These are phyloP conservation scores for Gaeumannomyces tritici DNA, from an alignment of 2,329 filamentous ascomycete species.

Conservation along the genomic window DNA sequence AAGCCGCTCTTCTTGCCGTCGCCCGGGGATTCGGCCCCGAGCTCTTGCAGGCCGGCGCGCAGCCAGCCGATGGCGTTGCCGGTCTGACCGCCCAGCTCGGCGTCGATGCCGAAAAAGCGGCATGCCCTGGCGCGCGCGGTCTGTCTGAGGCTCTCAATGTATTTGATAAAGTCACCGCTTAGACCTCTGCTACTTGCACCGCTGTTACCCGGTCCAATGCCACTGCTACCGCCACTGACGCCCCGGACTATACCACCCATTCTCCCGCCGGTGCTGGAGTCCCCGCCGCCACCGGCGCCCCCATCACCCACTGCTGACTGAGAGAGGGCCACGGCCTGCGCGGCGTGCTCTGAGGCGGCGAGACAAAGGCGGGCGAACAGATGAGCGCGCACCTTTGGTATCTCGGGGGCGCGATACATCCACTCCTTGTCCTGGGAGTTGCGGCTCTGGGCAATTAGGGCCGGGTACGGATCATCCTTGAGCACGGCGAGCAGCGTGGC, in stretches of 20 bases:
- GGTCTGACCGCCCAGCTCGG: conserved; percentile 71
- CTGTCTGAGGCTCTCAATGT: conserved; percentile 64
- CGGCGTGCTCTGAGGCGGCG: conserved; percentile 79
- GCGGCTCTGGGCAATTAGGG: conserved; percentile 68
- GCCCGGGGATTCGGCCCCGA: conserved; percentile 52
- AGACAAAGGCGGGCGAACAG: conserved; percentile 83
- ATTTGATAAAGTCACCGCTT: conserved; percentile 57
- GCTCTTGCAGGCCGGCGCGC: conserved; percentile 62
- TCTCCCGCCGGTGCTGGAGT: neutral
- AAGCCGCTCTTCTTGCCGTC: conserved; percentile 34
- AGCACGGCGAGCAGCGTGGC: conserved; percentile 82
- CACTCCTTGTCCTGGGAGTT: conserved; percentile 83
- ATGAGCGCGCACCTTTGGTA: conserved; percentile 80
- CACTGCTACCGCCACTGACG: neutral
- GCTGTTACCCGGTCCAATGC: conserved; percentile 17
- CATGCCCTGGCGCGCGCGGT: conserved; percentile 78
- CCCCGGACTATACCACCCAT: neutral
- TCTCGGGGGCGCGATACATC: conserved; percentile 88
- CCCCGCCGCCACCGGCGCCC: conserved; percentile 7
- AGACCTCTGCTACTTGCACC: conserved; percentile 34
- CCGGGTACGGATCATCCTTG: conserved; percentile 91
- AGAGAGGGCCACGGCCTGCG: conserved; percentile 52
- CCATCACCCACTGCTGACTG: conserved; percentile 25
- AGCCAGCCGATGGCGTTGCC: conserved; percentile 85
- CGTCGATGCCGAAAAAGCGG: conserved; percentile 83